Evolutionary conservation across 129 eudicot genomes (phyloP).

Genomic region (Pittosporum tobira): DNA sequence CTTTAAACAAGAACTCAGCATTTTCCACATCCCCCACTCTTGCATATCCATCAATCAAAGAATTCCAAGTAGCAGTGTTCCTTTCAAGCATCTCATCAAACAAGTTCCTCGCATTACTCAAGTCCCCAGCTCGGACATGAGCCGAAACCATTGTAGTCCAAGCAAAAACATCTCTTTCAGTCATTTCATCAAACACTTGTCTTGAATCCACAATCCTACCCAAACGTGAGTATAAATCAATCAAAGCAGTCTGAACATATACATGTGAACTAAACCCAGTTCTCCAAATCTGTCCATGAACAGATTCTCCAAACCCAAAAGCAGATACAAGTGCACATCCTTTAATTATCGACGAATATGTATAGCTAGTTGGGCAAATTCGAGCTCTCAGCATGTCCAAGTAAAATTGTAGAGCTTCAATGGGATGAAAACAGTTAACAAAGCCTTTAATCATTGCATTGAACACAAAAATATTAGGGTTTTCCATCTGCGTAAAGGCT

Average conservation of each 20-base stretch:
- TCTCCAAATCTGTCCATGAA: conserved; percentile 63
- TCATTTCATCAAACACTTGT: conserved; percentile 64
- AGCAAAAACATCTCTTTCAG: conserved; percentile 49
- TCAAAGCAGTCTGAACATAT: conserved; percentile 59
- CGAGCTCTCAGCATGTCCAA: conserved; percentile 41
- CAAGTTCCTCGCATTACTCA: conserved; percentile 49
- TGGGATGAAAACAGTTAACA: conserved; percentile 41
- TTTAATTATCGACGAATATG: conserved; percentile 60
- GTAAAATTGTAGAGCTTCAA: conserved; percentile 39
- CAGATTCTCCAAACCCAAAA: conserved; percentile 39
- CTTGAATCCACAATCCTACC: conserved; percentile 33
- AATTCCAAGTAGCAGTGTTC: conserved; percentile 59
- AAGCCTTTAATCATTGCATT: conserved; percentile 66
- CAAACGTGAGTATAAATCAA: conserved; percentile 61
- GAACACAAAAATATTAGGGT: conserved; percentile 61
- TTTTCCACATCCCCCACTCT: conserved; percentile 49
- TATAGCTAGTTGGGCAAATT: conserved; percentile 56
- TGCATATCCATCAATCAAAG: conserved; percentile 63
- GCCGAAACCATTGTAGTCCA: conserved; percentile 62
- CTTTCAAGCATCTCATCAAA: conserved; percentile 70
- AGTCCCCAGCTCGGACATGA: conserved; percentile 46
- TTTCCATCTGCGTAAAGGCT: conserved; percentile 47
- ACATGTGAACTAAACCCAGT: conserved; percentile 48
- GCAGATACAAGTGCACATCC: conserved; percentile 30
- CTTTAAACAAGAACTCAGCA: conserved; percentile 45